Base-by-base conservation (phyloP, 73 alveolate genomes). In the Paramecium tetraurelia region DNA sequence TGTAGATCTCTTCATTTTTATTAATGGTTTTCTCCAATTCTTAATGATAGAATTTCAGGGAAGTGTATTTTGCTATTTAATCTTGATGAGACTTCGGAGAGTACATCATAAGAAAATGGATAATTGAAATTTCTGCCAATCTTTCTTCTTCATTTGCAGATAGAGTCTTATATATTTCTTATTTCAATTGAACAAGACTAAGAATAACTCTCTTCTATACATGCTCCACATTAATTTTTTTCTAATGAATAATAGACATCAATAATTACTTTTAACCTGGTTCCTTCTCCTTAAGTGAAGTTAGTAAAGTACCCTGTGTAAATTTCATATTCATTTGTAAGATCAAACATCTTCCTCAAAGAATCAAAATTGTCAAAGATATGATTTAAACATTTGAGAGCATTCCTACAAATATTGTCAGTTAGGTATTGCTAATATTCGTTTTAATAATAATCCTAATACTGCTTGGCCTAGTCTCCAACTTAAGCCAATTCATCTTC, bases 301-400 rank as follows among this genome's bases (percentile, higher is more conserved):
- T 89, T 89, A 1, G 92, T 46, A 22, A 71, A 89, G n/a, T 89
- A 59, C 9, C 94, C 94, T 11, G 92, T 89, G 31, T 89, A 89
- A 4, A 89, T 89, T 89, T 89, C 94, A 69, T 70, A 89, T 83
- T 89, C 94, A 71, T 71, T 70, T 71, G 69, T 16, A 29, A 83
- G 63, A 22, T 83, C 94, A 70, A 46, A 89, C 85, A 89, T 59
- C 5, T 89, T 44, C 18, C 77, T 22, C 10, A 89, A 72, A 29
- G 59, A 58, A 18, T 89, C 84, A 21, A 89, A 58, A 27, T 69
- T 53, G 27, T 70, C 84, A 44, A 70, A 70, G n/a, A 77, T 46
- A 14, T 20, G 57, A 43, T 89, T 89, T 31, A 70, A 40, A 41
- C 92, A 77, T 43, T 69, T 38, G n/a, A 71, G 40, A 7, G 90